These are phyloP conservation scores for Russula sp. DNA, from an alignment of 768 basidiomycete genomes.

Conservation along the genomic window DNA sequence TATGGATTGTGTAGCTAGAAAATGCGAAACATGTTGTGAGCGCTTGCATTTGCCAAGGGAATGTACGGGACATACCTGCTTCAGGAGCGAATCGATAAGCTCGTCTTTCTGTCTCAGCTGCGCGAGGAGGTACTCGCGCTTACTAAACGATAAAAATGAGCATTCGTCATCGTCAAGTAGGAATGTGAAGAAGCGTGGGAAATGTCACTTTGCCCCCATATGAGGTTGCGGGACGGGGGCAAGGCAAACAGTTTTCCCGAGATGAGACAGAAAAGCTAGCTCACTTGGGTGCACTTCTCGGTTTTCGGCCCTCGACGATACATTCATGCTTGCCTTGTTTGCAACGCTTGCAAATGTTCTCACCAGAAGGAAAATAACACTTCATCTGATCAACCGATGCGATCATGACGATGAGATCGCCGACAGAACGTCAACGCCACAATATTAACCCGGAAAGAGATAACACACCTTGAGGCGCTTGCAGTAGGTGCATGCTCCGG, in stretches of 20 bases:
- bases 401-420: constrained; percentile 8
- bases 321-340: constrained; percentile 69
- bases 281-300: constrained; percentile 77
- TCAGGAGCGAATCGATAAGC: constrained; percentile 80
- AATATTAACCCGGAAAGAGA: neutral
- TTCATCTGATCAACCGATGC: constrained; percentile 61
- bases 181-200: constrained; percentile 1
- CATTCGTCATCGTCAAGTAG: constrained; percentile 31
- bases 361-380: constrained; percentile 72
- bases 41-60: neutral
- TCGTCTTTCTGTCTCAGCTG: constrained; percentile 86
- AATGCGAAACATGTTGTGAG: constrained; percentile 12
- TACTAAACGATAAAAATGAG: constrained; percentile 48
- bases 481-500: constrained; percentile 82
- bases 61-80: constrained; percentile 52
- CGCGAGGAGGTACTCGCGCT: constrained; percentile 81
- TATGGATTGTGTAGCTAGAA: constrained; percentile 70
- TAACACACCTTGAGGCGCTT: constrained; percentile 78
- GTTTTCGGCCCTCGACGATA: constrained; percentile 81
- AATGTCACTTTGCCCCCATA: too few relatives aligned
- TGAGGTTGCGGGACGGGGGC: constrained; percentile 33
- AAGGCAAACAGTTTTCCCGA: constrained; percentile 32
- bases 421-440: constrained; percentile 10
- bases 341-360: constrained; percentile 78
- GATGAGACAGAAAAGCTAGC: constrained; percentile 36